Conservation (phyloP, 495 filamentous ascomycete species). For the Penicillium turbatum region DNA sequence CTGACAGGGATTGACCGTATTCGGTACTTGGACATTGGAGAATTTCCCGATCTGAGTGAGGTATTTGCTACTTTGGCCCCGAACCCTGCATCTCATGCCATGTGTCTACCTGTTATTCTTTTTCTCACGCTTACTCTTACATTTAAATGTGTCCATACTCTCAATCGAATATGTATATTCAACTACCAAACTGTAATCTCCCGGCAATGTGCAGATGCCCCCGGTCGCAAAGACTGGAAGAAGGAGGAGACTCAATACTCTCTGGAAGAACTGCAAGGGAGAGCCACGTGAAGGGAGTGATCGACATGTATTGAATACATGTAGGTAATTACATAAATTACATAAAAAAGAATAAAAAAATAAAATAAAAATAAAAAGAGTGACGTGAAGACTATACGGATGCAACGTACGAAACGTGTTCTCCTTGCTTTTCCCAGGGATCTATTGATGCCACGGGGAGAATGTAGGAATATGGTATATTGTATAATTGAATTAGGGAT, state of each 20-base stretch:
- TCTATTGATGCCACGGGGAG: background rate
- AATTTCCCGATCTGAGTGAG: background rate
- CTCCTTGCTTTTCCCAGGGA: constrained; percentile 5
- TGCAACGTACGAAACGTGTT: constrained; percentile 3
- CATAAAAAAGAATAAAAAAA: background rate
- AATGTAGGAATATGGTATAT: background rate
- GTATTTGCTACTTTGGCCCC: background rate
- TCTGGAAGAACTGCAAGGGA: background rate
- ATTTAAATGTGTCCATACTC: no score
- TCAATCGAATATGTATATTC: no score
- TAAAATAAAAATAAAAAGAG: background rate
- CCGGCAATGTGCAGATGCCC: constrained; percentile 8
- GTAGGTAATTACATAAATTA: no score
- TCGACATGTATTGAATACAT: constrained; percentile 11
- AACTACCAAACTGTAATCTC: background rate
- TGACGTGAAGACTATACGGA: constrained; percentile 7
- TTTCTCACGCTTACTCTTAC: no score
- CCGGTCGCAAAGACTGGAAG: constrained; percentile 9
- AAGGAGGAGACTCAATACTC: background rate
- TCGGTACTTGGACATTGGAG: background rate
- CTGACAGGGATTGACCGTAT: background rate
- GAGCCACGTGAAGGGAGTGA: constrained; percentile 8
- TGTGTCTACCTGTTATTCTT: constrained; percentile 9
- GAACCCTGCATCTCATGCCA: constrained; percentile 10
- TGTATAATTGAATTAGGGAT: background rate